A percentile compares a stretch with the other conserved stretches of the same genome.
Conservation (phyloP, 257 asterid species). For the Knoxia roxburghii region DNA sequence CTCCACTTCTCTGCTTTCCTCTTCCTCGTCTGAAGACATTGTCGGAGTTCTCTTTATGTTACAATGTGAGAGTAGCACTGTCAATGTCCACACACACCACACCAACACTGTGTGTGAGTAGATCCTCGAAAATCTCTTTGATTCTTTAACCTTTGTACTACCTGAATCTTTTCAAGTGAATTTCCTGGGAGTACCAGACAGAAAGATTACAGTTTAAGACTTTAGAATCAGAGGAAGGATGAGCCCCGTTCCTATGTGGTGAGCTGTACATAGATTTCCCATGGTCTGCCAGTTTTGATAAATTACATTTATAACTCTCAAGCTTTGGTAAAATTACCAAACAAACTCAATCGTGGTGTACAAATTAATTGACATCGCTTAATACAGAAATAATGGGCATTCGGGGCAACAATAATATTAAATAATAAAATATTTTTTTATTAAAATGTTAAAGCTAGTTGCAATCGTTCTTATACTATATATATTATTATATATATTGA, state of each 20-base stretch:
- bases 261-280: not conserved
- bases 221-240: not conserved
- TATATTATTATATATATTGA: too few species aligned
- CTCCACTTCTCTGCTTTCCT: conserved; percentile 35
- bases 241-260: not conserved
- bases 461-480: too few species aligned
- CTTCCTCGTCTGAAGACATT: conserved; percentile 77
- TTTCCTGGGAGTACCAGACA: not conserved
- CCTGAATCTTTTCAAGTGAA: not conserved
- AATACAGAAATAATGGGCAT: too few species aligned
- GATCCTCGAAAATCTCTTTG: conserved; percentile 7
- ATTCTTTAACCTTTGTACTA: not conserved
- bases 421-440: too few species aligned
- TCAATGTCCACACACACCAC: conserved; percentile 3
- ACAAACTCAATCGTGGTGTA: too few species aligned
- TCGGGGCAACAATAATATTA: too few species aligned
- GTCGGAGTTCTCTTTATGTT: not conserved
- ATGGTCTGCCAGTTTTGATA: not conserved
- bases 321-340: too few species aligned
- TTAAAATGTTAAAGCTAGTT: too few species aligned
- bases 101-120: conserved; percentile 5
- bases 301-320: too few species aligned
- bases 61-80: not conserved
- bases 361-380: too few species aligned
- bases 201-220: too few species aligned